phyloP scores from a whole-genome alignment of 768 basidiomycete species.

The Agrocybe pediades region DNA sequence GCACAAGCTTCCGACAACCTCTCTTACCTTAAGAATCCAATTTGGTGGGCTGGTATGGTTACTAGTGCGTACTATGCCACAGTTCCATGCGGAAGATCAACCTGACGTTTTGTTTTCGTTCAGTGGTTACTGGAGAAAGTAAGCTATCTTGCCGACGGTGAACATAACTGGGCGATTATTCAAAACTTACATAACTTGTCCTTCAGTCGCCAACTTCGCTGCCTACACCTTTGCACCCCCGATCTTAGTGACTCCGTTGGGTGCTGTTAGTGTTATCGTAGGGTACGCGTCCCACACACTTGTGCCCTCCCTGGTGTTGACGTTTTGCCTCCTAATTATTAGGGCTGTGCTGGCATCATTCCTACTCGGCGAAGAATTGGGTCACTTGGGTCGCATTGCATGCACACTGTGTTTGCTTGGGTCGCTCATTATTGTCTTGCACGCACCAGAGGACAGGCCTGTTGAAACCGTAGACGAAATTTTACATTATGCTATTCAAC shows the following conservation, averaged over 20 bases:
- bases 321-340: constrained; percentile 10
- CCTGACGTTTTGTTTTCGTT: constrained; percentile 1
- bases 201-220: constrained; percentile 83
- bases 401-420: constrained; percentile 85
- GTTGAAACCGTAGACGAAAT: constrained; percentile 94
- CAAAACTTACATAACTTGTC: constrained; percentile 1
- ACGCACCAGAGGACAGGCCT: constrained; percentile 95
- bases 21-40: constrained; percentile 85
- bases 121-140: constrained; percentile 96
- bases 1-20: constrained; percentile 79
- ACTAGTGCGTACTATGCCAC: constrained; percentile 63
- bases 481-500: constrained; percentile 88
- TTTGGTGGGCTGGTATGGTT: constrained; percentile 97
- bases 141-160: constrained; percentile 9
- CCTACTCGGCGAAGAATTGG: constrained; percentile 90
- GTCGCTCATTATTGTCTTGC: constrained; percentile 91
- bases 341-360: constrained; percentile 95
- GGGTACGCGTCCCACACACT: constrained; percentile 58
- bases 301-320: neutral
- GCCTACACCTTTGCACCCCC: constrained; percentile 98
- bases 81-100: neutral
- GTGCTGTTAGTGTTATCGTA: constrained; percentile 93
- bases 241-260: constrained; percentile 97
- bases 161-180: constrained; percentile 1
- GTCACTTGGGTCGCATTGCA: constrained; percentile 87